A percentile compares a stretch with the other conserved stretches of the same genome.
These are phyloP conservation scores for Chalaropsis thielavioides DNA, from an alignment of 2,329 filamentous ascomycete species.

Conservation along the genomic window DNA sequence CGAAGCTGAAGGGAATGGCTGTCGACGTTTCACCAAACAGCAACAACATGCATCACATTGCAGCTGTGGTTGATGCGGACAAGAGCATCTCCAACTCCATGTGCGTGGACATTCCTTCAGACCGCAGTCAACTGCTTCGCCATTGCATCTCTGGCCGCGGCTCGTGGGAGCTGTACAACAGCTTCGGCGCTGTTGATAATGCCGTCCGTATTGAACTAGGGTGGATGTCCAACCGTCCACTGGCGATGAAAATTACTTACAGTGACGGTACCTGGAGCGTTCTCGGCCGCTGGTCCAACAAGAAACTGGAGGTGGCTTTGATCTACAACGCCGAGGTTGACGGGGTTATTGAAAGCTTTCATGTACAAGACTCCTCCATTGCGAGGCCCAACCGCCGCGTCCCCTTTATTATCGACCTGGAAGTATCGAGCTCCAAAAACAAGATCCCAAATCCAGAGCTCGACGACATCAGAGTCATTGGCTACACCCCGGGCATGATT, in stretches of 20 bases:
- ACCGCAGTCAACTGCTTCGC: neutral
- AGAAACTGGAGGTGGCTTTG: neutral
- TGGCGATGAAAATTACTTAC: slow-evolving; percentile 1
- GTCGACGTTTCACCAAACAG: neutral
- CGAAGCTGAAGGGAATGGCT: neutral
- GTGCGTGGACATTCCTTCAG: neutral
- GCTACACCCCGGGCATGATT: neutral
- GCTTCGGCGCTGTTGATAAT: neutral
- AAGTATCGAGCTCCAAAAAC: neutral
- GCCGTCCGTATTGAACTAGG: neutral
- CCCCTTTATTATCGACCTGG: neutral
- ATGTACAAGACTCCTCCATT: neutral
- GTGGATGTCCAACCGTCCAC: neutral
- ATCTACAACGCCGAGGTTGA: neutral
- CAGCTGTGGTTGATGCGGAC: neutral
- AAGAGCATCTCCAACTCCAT: neutral
- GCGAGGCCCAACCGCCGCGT: neutral
- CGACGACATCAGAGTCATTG: neutral
- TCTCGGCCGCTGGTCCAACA: neutral
- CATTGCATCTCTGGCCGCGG: neutral
- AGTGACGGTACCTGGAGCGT: neutral
- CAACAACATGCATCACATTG: slow-evolving; percentile 3
- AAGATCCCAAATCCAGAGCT: neutral
- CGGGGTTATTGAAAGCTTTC: neutral
- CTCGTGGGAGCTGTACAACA: slow-evolving; percentile 4